phyloP scores from a whole-genome alignment of 345 rosid species.

The Boechera retrofracta region DNA sequence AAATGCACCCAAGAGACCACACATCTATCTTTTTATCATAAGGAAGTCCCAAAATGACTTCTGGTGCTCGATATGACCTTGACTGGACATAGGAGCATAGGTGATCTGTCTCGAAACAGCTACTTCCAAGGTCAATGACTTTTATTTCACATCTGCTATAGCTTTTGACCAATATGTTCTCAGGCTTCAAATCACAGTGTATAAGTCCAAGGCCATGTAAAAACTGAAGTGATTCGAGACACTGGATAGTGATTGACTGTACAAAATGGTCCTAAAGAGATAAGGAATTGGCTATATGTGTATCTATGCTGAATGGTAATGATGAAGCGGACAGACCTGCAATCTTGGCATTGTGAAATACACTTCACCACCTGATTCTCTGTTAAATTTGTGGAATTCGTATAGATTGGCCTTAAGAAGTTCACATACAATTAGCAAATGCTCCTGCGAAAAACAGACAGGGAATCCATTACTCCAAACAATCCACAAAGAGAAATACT shows the following conservation, averaged over 20 bases:
- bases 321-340: slow-evolving; percentile 66
- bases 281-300: slow-evolving; percentile 29
- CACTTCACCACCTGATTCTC: slow-evolving; percentile 99
- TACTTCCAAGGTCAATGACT: slow-evolving; percentile 99
- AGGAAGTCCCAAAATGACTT: slow-evolving; percentile 92
- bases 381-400: slow-evolving; percentile 96
- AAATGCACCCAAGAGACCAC: slow-evolving; percentile 99
- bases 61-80: slow-evolving; percentile 98
- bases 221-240: slow-evolving; percentile 93
- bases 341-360: slow-evolving; percentile 99
- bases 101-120: slow-evolving; percentile 99
- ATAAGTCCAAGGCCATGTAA: slow-evolving; percentile 97
- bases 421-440: slow-evolving; percentile 95
- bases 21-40: slow-evolving; percentile 95
- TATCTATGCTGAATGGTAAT: slow-evolving; percentile 34
- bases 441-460: slow-evolving; percentile 71
- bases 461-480: slow-evolving; percentile 15
- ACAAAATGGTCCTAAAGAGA: slow-evolving; percentile 40
- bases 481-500: not conserved
- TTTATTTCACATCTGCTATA: slow-evolving; percentile 98
- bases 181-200: slow-evolving; percentile 97
- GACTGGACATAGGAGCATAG: slow-evolving; percentile 98
- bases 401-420: slow-evolving; percentile 98
- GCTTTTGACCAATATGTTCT: slow-evolving; percentile 94
- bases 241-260: slow-evolving; percentile 97